Base-by-base conservation (phyloP, 495 filamentous ascomycete genomes). In the Lichenothelia convexa region DNA sequence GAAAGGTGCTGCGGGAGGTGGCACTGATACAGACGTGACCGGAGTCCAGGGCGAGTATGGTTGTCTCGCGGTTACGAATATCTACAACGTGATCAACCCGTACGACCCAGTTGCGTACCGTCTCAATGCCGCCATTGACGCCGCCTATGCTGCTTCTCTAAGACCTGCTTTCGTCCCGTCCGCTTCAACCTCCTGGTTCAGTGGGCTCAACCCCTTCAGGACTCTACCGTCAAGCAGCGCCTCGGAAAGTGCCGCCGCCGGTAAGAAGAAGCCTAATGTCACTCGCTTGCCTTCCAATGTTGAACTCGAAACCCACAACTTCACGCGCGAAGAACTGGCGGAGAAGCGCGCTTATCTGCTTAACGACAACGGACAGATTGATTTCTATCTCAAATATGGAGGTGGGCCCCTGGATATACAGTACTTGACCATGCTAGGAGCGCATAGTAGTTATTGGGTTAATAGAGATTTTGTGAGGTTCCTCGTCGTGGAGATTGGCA, bases 311-410 rank as follows among this genome's bases (percentile, higher is more conserved):
- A 89, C 85, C 1, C 89, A 94, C 52, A 78, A 97, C 51, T 97
- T 97, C 50, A 73, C 80, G 2, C 67, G 80, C 15, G 89, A 97
- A 54, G 85, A 94, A 45, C 68, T 93, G 32, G 87, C 86, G 0
- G 89, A 97, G 58, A 82, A 77, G 54, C 76, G 85, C 30, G 80
- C 86, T 48, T 72, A 73, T 39, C 54, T 93, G 22, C 66, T 97
- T 3, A 97, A 97, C 43, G 89, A 95, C 43, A 93, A 94, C 41
- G 85, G 83, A 0, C 89, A 94, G 56, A 72, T 97, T 23, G 89
- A 97, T 53, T 97, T 71, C 48, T 91, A 72, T 41, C 56, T 97
- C 3, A 70, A 70, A 30, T 80, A 80, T 30, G 79, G 80, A 0
- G 72, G 78, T 16, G 82, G 87, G 0, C 68, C 84, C 3, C 61